Evolutionary conservation across 2,329 filamentous ascomycete species (phyloP).

Genomic region (Exophiala oligosperma): DNA sequence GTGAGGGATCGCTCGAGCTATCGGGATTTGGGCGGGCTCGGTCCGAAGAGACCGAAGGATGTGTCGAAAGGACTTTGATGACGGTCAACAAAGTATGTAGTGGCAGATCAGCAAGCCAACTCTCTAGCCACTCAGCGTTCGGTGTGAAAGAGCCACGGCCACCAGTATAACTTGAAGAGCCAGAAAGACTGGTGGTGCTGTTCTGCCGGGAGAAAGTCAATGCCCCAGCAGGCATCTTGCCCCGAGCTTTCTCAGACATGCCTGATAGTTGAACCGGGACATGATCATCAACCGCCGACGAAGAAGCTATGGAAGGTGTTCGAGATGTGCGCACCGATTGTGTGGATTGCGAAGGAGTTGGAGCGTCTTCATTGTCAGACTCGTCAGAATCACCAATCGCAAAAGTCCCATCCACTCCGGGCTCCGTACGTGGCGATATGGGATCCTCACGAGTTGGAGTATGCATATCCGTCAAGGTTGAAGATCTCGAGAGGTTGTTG

Average conservation of each 20-base stretch:
- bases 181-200: conserved; percentile 77
- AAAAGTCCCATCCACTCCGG: conserved; percentile 68
- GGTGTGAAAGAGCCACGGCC: conserved; percentile 68
- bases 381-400: conserved; percentile 85
- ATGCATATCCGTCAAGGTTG: conserved; percentile 14
- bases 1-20: background rate
- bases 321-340: conserved; percentile 56
- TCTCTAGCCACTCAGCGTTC: conserved; percentile 80
- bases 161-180: conserved; percentile 60
- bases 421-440: conserved; percentile 11
- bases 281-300: conserved; percentile 69
- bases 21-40: conserved; percentile 8
- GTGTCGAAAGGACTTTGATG: conserved; percentile 61
- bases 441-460: conserved; percentile 12
- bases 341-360: conserved; percentile 60
- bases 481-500: conserved; percentile 16
- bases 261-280: conserved; percentile 80
- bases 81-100: conserved; percentile 81
- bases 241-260: conserved; percentile 96
- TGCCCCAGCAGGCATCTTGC: conserved; percentile 86
- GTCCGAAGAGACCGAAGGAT: conserved; percentile 36
- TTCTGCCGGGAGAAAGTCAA: conserved; percentile 87
- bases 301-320: conserved; percentile 67
- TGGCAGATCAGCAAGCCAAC: conserved; percentile 88
- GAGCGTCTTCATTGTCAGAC: conserved; percentile 64